These are phyloP conservation scores for Scleroderma citrinum DNA, from an alignment of 768 basidiomycete genomes.

Conservation along the genomic window DNA sequence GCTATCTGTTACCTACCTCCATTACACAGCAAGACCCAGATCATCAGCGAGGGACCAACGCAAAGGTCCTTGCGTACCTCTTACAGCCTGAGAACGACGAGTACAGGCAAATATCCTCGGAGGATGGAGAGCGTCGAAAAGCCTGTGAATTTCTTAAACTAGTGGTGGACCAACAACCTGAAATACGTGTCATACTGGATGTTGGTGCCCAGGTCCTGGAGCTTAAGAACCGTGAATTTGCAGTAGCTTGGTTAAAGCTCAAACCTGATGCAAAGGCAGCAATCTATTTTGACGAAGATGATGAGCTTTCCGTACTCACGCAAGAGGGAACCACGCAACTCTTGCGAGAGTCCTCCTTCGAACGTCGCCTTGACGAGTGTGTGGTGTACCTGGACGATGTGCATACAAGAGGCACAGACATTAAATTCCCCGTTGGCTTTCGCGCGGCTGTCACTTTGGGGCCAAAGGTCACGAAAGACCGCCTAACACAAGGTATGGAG, in stretches of 20 bases:
- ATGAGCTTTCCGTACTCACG: constrained; percentile 29
- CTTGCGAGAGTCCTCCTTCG: constrained; percentile 28
- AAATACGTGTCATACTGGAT: constrained; percentile 45
- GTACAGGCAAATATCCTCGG: constrained; percentile 10
- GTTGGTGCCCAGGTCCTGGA: constrained; percentile 56
- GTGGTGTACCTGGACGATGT: constrained; percentile 36
- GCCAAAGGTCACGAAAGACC: constrained; percentile 33
- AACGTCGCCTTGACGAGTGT: constrained; percentile 30
- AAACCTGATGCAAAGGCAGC: constrained; percentile 18
- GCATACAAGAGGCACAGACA: constrained; percentile 36
- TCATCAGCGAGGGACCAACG: constrained; percentile 39
- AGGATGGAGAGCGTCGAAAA: constrained; percentile 11
- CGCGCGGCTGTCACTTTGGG: constrained; percentile 36
- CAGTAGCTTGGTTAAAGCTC: constrained; percentile 33
- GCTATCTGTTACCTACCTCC: constrained; percentile 32
- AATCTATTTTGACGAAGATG: constrained; percentile 28
- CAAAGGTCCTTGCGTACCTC: constrained; percentile 29
- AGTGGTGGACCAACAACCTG: constrained; percentile 31
- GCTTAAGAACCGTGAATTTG: constrained; percentile 38
- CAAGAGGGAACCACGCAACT: constrained; percentile 25
- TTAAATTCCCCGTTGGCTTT: constrained; percentile 28
- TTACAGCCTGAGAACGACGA: constrained; percentile 19
- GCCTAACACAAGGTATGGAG: constrained; percentile 28
- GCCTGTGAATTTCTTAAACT: constrained; percentile 19
- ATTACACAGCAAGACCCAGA: constrained; percentile 26